phyloP scores from a whole-genome alignment of 805 yeast species.

The Pichia pseudocactophila region DNA sequence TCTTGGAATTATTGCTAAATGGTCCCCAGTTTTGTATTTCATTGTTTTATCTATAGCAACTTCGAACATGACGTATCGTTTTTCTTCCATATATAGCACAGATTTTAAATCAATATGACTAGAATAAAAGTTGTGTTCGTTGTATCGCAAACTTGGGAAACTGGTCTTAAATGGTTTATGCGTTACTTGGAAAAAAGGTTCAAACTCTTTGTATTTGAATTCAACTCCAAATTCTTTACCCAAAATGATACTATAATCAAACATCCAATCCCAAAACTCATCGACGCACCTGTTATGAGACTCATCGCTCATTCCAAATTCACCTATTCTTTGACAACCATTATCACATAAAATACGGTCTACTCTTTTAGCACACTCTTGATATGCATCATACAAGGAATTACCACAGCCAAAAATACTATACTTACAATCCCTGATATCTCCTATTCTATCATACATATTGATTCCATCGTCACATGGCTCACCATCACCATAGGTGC shows the following conservation, averaged over 20 bases:
- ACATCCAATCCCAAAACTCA: conserved; percentile 86
- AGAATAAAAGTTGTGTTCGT: conserved; percentile 46
- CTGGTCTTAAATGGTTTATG: conserved; percentile 15
- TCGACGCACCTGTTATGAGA: conserved; percentile 86
- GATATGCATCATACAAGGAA: conserved; percentile 81
- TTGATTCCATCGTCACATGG: conserved; percentile 83
- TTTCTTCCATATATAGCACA: conserved; percentile 54
- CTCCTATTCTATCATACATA: conserved; percentile 38
- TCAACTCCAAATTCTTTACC: neutral
- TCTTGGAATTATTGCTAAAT: conserved; percentile 83
- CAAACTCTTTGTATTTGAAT: conserved; percentile 30
- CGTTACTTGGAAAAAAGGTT: conserved; percentile 46
- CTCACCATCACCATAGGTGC: conserved; percentile 96
- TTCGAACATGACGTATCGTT: conserved; percentile 57
- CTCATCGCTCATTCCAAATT: conserved; percentile 83
- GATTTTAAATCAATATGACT: conserved; percentile 40
- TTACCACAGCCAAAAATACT: conserved; percentile 87
- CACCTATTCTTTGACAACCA: conserved; percentile 56
- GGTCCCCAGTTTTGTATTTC: conserved; percentile 87
- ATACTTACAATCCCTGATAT: conserved; percentile 36
- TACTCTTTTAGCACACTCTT: conserved; percentile 62
- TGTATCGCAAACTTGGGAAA: conserved; percentile 18
- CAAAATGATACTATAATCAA: conserved; percentile 47
- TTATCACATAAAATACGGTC: conserved; percentile 41
- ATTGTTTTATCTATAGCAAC: conserved; percentile 53